Percentiles rank a stretch among this genome's conserved stretches.
Conservation (phyloP, 2,329 filamentous ascomycete genomes). For the Leptographium lundbergii region DNA sequence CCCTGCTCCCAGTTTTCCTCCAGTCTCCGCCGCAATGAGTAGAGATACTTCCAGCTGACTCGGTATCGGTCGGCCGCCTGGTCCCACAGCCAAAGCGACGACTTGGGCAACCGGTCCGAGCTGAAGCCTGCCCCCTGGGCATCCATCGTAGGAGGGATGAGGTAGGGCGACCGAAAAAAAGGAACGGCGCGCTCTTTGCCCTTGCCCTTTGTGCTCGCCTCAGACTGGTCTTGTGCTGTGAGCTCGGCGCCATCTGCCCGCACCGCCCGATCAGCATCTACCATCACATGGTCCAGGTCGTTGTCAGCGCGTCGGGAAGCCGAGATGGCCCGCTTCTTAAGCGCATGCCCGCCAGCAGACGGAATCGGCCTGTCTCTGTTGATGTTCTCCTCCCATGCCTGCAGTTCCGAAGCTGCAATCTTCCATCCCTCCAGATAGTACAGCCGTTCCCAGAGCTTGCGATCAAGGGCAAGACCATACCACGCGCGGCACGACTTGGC, state of each 20-base stretch:
- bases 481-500: constrained; percentile 70
- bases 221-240: constrained; percentile 6
- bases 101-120: constrained; percentile 22
- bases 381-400: constrained; percentile 49
- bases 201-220: constrained; percentile 13
- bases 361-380: constrained; percentile 34
- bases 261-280: constrained; percentile 19
- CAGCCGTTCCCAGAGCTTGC: constrained; percentile 72
- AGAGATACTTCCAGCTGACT: constrained; percentile 88
- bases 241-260: constrained; percentile 14
- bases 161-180: constrained; percentile 4
- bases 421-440: constrained; percentile 84
- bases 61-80: constrained; percentile 37
- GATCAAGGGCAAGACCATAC: constrained; percentile 70
- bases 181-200: constrained; percentile 23
- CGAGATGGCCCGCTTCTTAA: constrained; percentile 42
- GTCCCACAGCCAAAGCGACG: constrained; percentile 40
- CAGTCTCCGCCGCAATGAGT: constrained; percentile 70
- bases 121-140: too few species aligned
- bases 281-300: constrained; percentile 24
- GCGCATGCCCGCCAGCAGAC: constrained; percentile 35
- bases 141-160: not conserved
- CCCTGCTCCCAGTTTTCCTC: constrained; percentile 88
- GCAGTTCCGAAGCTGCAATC: constrained; percentile 52
- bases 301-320: constrained; percentile 14